These are phyloP conservation scores for Tetradesmus lagerheimii DNA, from an alignment of 139 green algal species.

Conservation along the genomic window DNA sequence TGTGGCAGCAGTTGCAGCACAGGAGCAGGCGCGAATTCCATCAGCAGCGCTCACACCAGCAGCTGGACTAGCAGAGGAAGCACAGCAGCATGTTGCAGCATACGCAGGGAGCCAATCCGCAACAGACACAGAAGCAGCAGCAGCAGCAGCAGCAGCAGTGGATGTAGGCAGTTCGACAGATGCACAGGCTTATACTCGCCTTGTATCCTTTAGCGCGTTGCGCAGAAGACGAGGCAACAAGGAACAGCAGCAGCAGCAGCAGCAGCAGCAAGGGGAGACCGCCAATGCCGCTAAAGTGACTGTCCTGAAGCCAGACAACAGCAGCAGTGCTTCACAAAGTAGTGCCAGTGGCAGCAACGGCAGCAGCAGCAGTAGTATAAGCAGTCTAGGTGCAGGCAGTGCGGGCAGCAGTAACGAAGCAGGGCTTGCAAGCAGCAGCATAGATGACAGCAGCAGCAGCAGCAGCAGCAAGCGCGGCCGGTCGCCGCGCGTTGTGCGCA, in stretches of 20 bases:
- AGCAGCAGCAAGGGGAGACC: not conserved
- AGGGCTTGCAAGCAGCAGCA: not conserved
- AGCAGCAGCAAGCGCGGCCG: not conserved
- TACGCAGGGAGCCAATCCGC: not conserved
- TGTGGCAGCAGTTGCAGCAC: not conserved
- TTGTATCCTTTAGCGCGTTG: no score
- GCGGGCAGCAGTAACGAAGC: not conserved
- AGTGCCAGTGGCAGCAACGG: no score
- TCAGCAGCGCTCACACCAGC: not conserved
- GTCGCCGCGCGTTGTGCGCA: not conserved
- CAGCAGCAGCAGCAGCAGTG: not conserved
- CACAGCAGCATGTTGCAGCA: not conserved
- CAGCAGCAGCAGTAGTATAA: not conserved
- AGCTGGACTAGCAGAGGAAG: not conserved
- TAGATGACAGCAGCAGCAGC: constrained; percentile 1
- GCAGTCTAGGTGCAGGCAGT: not conserved
- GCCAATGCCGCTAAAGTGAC: no score
- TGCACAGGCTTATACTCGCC: no score
- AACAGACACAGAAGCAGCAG: not conserved
- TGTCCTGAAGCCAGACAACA: not conserved
- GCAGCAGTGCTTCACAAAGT: no score
- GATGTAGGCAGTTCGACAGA: not conserved
- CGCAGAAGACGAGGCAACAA: no score
- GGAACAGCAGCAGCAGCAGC: not conserved
- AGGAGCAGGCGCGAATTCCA: not conserved